phyloP scores from a whole-genome alignment of 306 rosid species.

The Acacia crassicarpa region DNA sequence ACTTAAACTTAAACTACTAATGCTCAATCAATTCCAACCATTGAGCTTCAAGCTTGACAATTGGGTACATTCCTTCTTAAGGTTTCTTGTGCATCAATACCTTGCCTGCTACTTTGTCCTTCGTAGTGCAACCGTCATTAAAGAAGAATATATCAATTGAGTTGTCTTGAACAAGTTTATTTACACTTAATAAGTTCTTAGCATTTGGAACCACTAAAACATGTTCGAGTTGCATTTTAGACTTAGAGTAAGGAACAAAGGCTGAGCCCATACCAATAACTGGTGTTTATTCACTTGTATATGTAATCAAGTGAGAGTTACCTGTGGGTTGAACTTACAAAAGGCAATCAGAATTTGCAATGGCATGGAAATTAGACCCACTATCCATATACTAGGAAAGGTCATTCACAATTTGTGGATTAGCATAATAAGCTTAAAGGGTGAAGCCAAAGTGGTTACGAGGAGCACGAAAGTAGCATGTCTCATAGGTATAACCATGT shows the following conservation, averaged over 20 bases:
- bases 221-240: background rate
- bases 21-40: too few relatives aligned
- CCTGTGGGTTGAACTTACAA: fast-evolving
- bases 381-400: background rate
- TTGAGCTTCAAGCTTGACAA: too few relatives aligned
- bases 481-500: too few relatives aligned
- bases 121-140: background rate
- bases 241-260: background rate
- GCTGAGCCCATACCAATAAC: background rate
- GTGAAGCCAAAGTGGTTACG: too few relatives aligned
- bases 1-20: too few relatives aligned
- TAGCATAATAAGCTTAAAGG: too few relatives aligned
- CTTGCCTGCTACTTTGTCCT: background rate
- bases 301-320: background rate
- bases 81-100: background rate
- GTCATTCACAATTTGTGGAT: too few relatives aligned
- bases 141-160: fast-evolving
- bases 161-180: background rate
- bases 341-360: background rate
- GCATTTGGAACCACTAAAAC: background rate
- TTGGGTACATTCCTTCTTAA: background rate
- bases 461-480: too few relatives aligned
- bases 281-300: background rate
- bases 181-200: background rate
- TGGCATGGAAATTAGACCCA: background rate